Conservation (phyloP, 2,329 filamentous ascomycete species). For the Colletotrichum salicis region DNA sequence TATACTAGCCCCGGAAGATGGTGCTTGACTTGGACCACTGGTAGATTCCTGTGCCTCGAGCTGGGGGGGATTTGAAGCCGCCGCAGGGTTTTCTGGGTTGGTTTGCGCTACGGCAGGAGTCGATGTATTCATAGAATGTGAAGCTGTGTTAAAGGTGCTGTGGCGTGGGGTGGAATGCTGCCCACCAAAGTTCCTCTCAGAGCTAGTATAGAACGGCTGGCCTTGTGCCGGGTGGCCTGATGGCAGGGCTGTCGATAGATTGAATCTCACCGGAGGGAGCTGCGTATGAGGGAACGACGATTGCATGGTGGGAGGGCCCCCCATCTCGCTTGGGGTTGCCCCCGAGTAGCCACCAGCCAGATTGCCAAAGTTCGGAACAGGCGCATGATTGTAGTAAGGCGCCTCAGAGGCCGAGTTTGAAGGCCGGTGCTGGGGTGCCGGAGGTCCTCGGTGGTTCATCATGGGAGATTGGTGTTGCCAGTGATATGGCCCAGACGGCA, state of each 20-base stretch:
- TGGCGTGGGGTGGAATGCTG: not conserved
- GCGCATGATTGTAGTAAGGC: slow-evolving; percentile 12
- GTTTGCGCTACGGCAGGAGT: not conserved
- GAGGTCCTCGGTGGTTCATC: slow-evolving; percentile 6
- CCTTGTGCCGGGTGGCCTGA: not conserved
- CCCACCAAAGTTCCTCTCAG: slow-evolving; percentile 13
- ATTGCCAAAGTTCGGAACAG: slow-evolving; percentile 5
- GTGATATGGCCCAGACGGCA: slow-evolving; percentile 4
- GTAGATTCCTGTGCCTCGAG: not conserved
- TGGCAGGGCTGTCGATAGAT: not conserved
- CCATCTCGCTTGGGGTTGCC: slow-evolving; percentile 1
- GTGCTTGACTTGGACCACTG: slow-evolving; percentile 3
- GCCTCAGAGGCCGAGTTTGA: slow-evolving; percentile 16
- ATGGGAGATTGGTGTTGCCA: slow-evolving; percentile 16
- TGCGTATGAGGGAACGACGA: slow-evolving; percentile 6
- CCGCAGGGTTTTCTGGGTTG: not conserved
- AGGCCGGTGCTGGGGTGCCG: slow-evolving; percentile 16
- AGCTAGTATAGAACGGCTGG: slow-evolving; percentile 9
- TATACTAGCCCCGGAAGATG: slow-evolving; percentile 14
- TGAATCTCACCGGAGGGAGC: slow-evolving; percentile 17
- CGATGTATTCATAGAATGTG: not conserved
- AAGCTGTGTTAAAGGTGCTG: not conserved
- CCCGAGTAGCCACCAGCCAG: slow-evolving; percentile 8
- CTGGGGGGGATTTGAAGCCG: not conserved
- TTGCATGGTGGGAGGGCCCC: not conserved